phyloP scores from a whole-genome alignment of 805 yeast genomes.

The Metschnikowia arizonensis region DNA sequence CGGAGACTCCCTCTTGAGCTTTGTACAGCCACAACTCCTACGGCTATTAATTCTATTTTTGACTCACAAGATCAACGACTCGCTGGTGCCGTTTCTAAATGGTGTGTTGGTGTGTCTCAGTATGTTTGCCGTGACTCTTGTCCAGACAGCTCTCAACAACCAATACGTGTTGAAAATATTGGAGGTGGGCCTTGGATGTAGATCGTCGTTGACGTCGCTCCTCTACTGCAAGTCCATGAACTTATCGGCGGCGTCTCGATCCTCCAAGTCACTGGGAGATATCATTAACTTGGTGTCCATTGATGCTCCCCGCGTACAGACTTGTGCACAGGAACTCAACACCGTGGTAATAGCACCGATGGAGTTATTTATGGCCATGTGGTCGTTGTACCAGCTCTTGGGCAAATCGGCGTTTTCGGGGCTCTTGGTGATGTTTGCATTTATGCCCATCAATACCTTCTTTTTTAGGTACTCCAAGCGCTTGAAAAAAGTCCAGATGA shows the following conservation, averaged over 20 bases:
- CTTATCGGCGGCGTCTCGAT: constrained; percentile 18
- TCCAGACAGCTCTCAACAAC: constrained; percentile 61
- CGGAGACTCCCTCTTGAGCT: constrained; percentile 28
- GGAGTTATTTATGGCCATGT: constrained; percentile 18
- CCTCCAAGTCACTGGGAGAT: constrained; percentile 21
- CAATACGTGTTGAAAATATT: constrained; percentile 56
- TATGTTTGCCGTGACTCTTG: constrained; percentile 59
- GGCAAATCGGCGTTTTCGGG: constrained; percentile 23
- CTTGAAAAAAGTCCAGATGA: constrained; percentile 15
- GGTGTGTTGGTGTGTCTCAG: constrained; percentile 17
- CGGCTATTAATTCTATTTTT: constrained; percentile 61
- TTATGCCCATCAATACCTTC: constrained; percentile 20
- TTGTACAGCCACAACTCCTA: constrained; percentile 82
- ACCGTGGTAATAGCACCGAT: constrained; percentile 17
- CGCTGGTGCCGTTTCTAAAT: constrained; percentile 13
- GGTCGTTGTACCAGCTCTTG: constrained; percentile 22
- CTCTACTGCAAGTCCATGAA: constrained; percentile 22
- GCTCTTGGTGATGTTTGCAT: constrained; percentile 16
- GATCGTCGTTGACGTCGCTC: constrained; percentile 22
- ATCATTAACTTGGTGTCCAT: constrained; percentile 23
- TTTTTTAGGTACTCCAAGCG: constrained; percentile 16
- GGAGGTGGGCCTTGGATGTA: constrained; percentile 50
- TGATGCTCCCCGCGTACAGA: constrained; percentile 23
- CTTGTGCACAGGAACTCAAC: constrained; percentile 18
- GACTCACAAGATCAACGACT: constrained; percentile 30